These are phyloP conservation scores for Fusarium sp. DNA, from an alignment of 2,329 filamentous ascomycete genomes.

Conservation along the genomic window DNA sequence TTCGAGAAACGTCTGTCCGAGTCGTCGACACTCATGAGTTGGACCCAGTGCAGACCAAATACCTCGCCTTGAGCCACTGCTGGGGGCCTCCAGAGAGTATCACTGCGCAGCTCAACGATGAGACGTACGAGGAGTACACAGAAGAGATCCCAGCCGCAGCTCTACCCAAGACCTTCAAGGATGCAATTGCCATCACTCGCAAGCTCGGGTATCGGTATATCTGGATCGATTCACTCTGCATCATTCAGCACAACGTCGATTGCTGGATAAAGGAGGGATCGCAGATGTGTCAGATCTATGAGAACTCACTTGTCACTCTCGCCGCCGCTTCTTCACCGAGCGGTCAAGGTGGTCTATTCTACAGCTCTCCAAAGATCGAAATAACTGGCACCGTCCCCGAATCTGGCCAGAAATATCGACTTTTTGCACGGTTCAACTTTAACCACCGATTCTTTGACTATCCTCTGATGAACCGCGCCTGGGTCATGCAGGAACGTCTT, in stretches of 20 bases:
- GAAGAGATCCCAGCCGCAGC: not conserved
- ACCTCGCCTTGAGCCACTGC: slow-evolving; percentile 2
- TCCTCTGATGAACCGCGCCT: slow-evolving; percentile 4
- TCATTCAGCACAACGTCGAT: not conserved
- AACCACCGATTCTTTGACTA: slow-evolving; percentile 4
- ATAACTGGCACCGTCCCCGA: not conserved
- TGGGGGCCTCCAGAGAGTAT: slow-evolving; percentile 2
- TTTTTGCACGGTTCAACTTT: slow-evolving; percentile 1
- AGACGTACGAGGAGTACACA: not conserved
- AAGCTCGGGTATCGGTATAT: not conserved
- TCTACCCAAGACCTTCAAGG: not conserved
- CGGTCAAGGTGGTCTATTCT: not conserved
- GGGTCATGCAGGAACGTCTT: slow-evolving; percentile 2
- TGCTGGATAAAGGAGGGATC: not conserved
- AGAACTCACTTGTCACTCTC: not conserved
- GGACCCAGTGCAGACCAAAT: not conserved
- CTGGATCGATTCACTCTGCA: slow-evolving; percentile 1
- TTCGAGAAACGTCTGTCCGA: not conserved
- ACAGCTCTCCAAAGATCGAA: not conserved
- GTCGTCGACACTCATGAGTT: not conserved
- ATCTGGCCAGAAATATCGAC: not conserved
- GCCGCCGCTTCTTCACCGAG: not conserved
- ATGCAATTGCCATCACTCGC: not conserved
- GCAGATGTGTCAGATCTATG: not conserved
- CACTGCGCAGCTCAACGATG: not conserved